Evolutionary conservation across 2,329 filamentous ascomycete species (phyloP), one percentile per base, ranked within the genome.

Genomic region (Aspergillus texensis): DNA sequence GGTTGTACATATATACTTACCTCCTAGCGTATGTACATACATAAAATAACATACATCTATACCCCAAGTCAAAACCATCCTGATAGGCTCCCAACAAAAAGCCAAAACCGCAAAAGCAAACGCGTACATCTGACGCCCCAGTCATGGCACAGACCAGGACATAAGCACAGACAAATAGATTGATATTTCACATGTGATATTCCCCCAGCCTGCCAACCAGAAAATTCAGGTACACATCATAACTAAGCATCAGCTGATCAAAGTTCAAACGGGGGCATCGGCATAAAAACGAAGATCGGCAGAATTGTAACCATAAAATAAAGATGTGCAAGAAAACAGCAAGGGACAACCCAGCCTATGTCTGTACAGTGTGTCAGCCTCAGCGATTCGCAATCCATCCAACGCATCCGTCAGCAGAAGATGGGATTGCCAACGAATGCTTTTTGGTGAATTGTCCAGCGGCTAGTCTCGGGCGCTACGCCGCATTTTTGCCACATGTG

Each of bases 381-480:
- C 57, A 50, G 43, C 43, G 21, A 57, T 26, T n/a, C 24, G 54
- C 36, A 45, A 32, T 45, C 26, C 43, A 41, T 41, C 39, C 39
- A 41, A 41, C 39, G 39, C 39, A 43, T 30, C 26, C 54, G 11
- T n/a, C 39, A 45, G 24, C 45, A 24, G 24, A 6, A 16, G 12
- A 48, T 48, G 11, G n/a, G 43, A 12, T 14, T 28, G 45, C 45
- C 45, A 48, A 26, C 45, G 12, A 52, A 52, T 30, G 8, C 16
- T 28, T 24, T 9, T 58, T 26, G 56, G n/a, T 58, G 56, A 58
- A 48, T 36, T 58, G 56, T 58, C 56, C 41, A 34, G 43, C 56
- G 56, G 56, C 26, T 58, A 48, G 21, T 48, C 48, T 57, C 55
- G 55, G 41, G 41, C 56, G 28, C 28, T 52, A 52, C 46, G 26